Base-by-base conservation (phyloP, 768 basidiomycete species). In the Pisolithus tinctorius region DNA sequence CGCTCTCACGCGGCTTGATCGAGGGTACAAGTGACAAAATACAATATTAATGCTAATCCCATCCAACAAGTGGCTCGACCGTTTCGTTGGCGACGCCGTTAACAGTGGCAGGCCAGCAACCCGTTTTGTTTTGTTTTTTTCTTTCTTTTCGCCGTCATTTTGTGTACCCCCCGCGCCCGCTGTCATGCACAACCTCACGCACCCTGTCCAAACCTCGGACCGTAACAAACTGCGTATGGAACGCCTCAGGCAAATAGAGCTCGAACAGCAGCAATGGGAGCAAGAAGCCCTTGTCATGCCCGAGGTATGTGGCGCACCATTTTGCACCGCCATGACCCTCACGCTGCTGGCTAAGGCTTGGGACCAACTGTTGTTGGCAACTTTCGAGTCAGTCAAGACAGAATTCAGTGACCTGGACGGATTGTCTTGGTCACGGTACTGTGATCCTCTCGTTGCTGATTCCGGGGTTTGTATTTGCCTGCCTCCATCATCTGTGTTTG, bases 361-460 rank as follows among this genome's bases (percentile, higher is more conserved):
- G 50, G 50, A 68, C 49, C 63, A 66, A 6, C 57, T 63, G 4
- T 55, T 73, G 26, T 17, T 62, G 20, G 58, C 63, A 47, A 74
- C 80, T 1, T 83, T 83, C 57, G 68, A 61, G 20, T 71, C 71
- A 4, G 81, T 83, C 31, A 83, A 83, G 54, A 75, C 76, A 7
- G 81, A 83, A 55, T 83, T 82, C 58, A 70, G 72, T 50, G 82
- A 83, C 62, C 71, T 83, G 14, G 82, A 83, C 49, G 82, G 82
- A 0, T 64, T 80, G 34, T 71, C 74, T 36, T 80, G 80, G 81
- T 63, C 73, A 16, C 68, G 67, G 42, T 63, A 68, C 27, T 67
- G 69, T 4, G 67, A 70, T 7, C 64, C 64, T 4, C 53, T 58
- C 44, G 62, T 57, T 20, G 66, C 54, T 20, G 61, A 59, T 37